These are phyloP conservation scores for Epicoccum sorghinum DNA, from an alignment of 2,329 filamentous ascomycete genomes.

Conservation along the genomic window DNA sequence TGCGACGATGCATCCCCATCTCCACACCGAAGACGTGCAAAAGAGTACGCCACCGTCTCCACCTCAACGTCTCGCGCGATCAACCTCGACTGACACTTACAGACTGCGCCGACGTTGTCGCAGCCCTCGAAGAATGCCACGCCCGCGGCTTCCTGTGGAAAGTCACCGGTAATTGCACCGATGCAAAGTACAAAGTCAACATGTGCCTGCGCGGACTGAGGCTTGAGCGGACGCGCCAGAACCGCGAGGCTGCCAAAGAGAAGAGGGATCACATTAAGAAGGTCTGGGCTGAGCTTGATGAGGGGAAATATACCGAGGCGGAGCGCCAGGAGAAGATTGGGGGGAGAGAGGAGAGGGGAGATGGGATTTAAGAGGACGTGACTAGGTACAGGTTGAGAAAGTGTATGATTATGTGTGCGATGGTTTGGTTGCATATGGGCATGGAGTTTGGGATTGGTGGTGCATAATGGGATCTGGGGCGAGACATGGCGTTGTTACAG, in stretches of 20 bases:
- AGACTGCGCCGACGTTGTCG: conserved; percentile 97
- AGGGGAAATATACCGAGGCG: conserved; percentile 57
- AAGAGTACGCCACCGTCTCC: conserved; percentile 63
- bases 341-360: too few relatives aligned
- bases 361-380: too few relatives aligned
- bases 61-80: conserved; percentile 2
- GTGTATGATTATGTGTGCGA: not conserved
- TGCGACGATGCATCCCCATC: conserved; percentile 87
- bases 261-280: conserved; percentile 77
- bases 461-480: too few relatives aligned
- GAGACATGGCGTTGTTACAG: too few relatives aligned
- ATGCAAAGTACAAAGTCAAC: conserved; percentile 82
- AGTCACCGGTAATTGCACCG: conserved; percentile 86
- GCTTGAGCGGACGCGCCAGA: conserved; percentile 75
- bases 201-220: conserved; percentile 83
- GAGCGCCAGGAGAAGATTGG: not conserved
- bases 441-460: not conserved
- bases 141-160: conserved; percentile 91
- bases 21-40: conserved; percentile 87
- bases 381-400: too few relatives aligned
- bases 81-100: not conserved
- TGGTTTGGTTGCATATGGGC: not conserved
- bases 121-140: conserved; percentile 93
- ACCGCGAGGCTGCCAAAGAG: conserved; percentile 70
- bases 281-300: conserved; percentile 79